phyloP scores from a whole-genome alignment of 1,139 yeast genomes.

The Sugiyamaella xylanicola region DNA sequence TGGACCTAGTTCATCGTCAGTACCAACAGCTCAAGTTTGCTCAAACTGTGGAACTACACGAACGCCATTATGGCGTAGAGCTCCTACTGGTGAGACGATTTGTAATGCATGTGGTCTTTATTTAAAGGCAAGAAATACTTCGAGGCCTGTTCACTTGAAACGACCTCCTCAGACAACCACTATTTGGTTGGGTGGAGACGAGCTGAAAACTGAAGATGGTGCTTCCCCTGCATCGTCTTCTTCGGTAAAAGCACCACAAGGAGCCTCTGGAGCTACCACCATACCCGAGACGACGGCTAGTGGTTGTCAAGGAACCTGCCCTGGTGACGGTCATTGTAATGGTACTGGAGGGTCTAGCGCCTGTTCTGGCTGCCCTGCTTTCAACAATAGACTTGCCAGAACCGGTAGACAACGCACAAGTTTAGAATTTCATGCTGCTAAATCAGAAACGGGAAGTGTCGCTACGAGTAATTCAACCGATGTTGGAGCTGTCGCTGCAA shows the following conservation, averaged over 20 bases:
- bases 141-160: constrained; percentile 61
- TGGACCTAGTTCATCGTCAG: background rate
- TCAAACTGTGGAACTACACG: constrained; percentile 69
- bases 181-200: constrained; percentile 12
- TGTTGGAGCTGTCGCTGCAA: too few relatives aligned
- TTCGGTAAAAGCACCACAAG: background rate
- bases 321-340: constrained; percentile 82
- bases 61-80: constrained; percentile 71
- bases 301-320: constrained; percentile 59
- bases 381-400: constrained; percentile 59
- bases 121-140: constrained; percentile 46
- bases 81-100: constrained; percentile 64
- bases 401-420: constrained; percentile 16
- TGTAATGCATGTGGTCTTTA: constrained; percentile 73
- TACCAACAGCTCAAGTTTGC: constrained; percentile 49
- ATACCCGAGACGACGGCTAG: constrained; percentile 1
- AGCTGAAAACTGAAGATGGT: constrained; percentile 3
- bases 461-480: too few relatives aligned
- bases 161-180: constrained; percentile 24
- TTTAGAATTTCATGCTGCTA: constrained; percentile 3
- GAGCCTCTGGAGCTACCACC: constrained; percentile 17
- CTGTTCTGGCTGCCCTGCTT: constrained; percentile 83
- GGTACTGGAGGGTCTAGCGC: constrained; percentile 85
- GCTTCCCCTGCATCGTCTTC: background rate
- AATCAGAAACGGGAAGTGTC: background rate